phyloP scores from a whole-genome alignment of 495 filamentous ascomycete species.

The Rhypophila decipiens region DNA sequence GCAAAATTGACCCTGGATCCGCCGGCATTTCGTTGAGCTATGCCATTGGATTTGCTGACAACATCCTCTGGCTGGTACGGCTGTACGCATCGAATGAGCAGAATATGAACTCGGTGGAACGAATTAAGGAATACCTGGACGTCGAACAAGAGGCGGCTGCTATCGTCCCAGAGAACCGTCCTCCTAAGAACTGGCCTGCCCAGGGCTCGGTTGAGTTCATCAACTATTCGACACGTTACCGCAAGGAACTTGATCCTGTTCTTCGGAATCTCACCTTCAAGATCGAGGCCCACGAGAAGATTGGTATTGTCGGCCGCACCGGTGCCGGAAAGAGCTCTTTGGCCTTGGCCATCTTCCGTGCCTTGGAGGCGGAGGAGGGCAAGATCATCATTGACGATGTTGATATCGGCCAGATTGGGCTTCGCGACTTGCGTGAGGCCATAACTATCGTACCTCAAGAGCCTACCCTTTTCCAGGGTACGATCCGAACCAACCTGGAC shows the following conservation, averaged over 20 bases:
- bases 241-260: constrained; percentile 79
- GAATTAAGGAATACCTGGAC: constrained; percentile 93
- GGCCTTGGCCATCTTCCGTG: constrained; percentile 91
- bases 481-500: constrained; percentile 90
- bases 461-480: constrained; percentile 94
- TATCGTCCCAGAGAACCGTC: constrained; percentile 71
- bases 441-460: constrained; percentile 99
- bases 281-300: constrained; percentile 81
- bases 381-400: constrained; percentile 86
- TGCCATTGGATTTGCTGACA: constrained; percentile 95
- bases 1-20: constrained; percentile 83
- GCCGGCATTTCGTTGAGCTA: constrained; percentile 97
- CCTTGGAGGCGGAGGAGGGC: constrained; percentile 87
- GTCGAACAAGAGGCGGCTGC: constrained; percentile 87
- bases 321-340: constrained; percentile 97
- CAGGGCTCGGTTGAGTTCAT: constrained; percentile 81
- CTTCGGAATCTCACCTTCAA: constrained; percentile 78
- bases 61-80: constrained; percentile 92
- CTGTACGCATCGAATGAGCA: constrained; percentile 96
- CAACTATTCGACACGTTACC: constrained; percentile 83
- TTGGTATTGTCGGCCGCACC: constrained; percentile 94
- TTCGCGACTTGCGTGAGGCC: constrained; percentile 83
- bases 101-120: constrained; percentile 99
- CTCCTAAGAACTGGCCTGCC: constrained; percentile 75
- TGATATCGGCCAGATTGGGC: constrained; percentile 80